phyloP scores from a whole-genome alignment of 805 yeast species.

The Wickerhamiella spandovensis region DNA sequence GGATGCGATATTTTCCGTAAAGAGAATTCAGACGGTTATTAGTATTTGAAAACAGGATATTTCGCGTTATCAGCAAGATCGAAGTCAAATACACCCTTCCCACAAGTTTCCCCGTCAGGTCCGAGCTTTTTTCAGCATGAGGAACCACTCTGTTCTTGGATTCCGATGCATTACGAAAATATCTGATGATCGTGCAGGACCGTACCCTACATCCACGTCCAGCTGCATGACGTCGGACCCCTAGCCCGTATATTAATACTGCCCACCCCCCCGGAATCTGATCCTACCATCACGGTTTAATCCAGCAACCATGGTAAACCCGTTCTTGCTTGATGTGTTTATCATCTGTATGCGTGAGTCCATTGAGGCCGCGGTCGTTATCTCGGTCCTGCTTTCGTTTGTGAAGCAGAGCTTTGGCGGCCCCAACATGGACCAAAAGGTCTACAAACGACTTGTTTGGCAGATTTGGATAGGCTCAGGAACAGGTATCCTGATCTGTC shows the following conservation, averaged over 20 bases:
- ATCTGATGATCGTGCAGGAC: neutral
- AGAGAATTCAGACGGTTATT: neutral
- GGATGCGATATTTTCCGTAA: neutral
- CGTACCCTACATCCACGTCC: neutral
- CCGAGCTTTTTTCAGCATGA: neutral
- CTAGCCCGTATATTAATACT: conserved; percentile 1
- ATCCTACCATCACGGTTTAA: neutral
- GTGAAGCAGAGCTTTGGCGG: conserved; percentile 75
- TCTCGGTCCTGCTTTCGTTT: conserved; percentile 84
- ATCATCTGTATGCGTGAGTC: conserved; percentile 89
- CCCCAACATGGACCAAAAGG: conserved; percentile 21
- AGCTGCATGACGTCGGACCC: neutral
- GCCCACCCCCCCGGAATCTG: neutral
- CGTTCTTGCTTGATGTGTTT: conserved; percentile 55
- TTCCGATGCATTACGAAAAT: neutral
- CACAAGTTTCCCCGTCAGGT: neutral
- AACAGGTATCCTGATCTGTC: conserved; percentile 63
- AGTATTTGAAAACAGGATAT: too few relatives aligned
- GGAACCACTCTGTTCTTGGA: neutral
- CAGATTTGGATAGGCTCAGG: conserved; percentile 84
- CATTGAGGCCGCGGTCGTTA: conserved; percentile 81
- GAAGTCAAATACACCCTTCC: neutral
- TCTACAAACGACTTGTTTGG: conserved; percentile 48
- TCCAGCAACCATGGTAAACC: conserved; percentile 31
- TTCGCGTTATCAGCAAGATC: too few relatives aligned